Conservation (phyloP, 768 basidiomycete species). For the Leucocoprinus sp. region DNA sequence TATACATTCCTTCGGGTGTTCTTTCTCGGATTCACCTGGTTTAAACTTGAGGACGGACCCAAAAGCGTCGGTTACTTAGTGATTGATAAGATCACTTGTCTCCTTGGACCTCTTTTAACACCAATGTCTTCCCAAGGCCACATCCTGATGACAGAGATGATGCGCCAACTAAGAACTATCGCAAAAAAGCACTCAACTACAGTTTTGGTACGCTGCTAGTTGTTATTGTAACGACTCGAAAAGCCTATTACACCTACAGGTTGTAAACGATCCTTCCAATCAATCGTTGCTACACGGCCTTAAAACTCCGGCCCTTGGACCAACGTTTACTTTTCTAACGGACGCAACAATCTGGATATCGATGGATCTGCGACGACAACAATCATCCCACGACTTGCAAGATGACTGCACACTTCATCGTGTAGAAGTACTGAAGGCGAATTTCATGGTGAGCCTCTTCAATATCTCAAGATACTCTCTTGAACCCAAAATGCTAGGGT, state of each 20-base stretch:
- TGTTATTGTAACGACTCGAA: too few species aligned
- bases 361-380: slow-evolving; percentile 18
- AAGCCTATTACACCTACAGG: too few species aligned
- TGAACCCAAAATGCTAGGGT: background rate
- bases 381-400: background rate
- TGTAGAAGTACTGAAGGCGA: slow-evolving; percentile 16
- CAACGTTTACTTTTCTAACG: slow-evolving; percentile 64
- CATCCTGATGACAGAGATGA: slow-evolving; percentile 62
- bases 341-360: slow-evolving; percentile 69
- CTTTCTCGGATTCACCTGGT: too few species aligned
- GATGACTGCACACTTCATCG: slow-evolving; percentile 8
- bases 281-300: slow-evolving; percentile 17
- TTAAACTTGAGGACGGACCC: slow-evolving; percentile 4
- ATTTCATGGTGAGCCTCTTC: slow-evolving; percentile 15
- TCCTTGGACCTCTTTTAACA: slow-evolving; percentile 56
- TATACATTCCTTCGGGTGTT: background rate
- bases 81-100: slow-evolving; percentile 57
- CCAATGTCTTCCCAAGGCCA: slow-evolving; percentile 68
- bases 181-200: slow-evolving; percentile 36
- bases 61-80: slow-evolving; percentile 39
- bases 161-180: slow-evolving; percentile 50
- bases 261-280: slow-evolving; percentile 50
- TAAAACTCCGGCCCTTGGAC: slow-evolving; percentile 66
- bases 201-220: slow-evolving; percentile 43
- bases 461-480: background rate